phyloP scores from a whole-genome alignment of 129 eudicot species.

The Dittrichia graveolens region DNA sequence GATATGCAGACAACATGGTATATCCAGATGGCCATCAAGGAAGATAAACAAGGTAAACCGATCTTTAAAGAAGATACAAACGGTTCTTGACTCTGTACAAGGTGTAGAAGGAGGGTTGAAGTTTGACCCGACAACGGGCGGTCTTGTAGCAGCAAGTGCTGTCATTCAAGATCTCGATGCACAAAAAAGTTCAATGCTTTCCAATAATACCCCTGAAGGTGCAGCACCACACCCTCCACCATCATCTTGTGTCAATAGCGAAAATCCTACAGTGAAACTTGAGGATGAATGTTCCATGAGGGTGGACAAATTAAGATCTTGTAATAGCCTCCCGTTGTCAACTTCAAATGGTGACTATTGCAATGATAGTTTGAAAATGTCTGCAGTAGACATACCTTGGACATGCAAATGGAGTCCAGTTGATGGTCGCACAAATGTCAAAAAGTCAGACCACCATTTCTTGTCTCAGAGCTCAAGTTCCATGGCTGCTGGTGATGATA shows the following conservation, averaged over 20 bases:
- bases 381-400: constrained; percentile 44
- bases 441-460: constrained; percentile 31
- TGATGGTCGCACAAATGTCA: constrained; percentile 27
- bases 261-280: constrained; percentile 43
- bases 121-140: constrained; percentile 72
- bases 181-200: constrained; percentile 29
- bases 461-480: constrained; percentile 40
- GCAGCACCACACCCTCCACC: constrained; percentile 37
- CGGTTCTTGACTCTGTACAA: constrained; percentile 84
- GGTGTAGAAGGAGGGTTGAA: constrained; percentile 92
- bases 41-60: constrained; percentile 95
- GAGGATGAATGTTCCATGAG: constrained; percentile 44
- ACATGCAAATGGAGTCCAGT: constrained; percentile 30
- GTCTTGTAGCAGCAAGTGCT: constrained; percentile 63
- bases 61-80: constrained; percentile 78
- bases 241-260: constrained; percentile 30
- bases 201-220: constrained; percentile 38
- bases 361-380: constrained; percentile 31
- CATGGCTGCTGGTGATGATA: constrained; percentile 40
- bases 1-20: constrained; percentile 93
- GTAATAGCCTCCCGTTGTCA: constrained; percentile 27
- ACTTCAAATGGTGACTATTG: constrained; percentile 23
- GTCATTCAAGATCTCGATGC: constrained; percentile 49
- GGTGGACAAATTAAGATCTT: constrained; percentile 30
- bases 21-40: constrained; percentile 97